These are phyloP conservation scores for Ophiostoma tasmaniense DNA, from an alignment of 2,329 filamentous ascomycete species.

Conservation along the genomic window DNA sequence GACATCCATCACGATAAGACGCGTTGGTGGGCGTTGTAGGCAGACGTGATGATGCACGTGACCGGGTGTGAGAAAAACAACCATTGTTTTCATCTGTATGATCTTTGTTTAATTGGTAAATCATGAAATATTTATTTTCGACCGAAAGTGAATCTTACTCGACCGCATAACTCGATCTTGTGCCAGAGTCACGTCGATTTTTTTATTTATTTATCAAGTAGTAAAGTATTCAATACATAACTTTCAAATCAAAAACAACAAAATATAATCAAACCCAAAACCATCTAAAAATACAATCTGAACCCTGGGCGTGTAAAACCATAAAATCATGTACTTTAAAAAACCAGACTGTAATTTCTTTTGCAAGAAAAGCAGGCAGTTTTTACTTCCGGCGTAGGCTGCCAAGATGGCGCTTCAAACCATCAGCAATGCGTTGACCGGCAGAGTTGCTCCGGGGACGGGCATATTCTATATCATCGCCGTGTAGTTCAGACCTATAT, in stretches of 20 bases:
- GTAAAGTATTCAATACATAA: too few relatives aligned
- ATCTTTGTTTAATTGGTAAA: too few relatives aligned
- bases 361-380: neutral
- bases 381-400: slow-evolving; percentile 40
- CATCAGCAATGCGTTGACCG: slow-evolving; percentile 39
- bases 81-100: too few relatives aligned
- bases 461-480: slow-evolving; percentile 20
- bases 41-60: neutral
- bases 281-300: neutral
- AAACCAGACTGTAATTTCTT: too few relatives aligned
- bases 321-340: too few relatives aligned
- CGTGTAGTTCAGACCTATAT: neutral
- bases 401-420: slow-evolving; percentile 46
- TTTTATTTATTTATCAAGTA: too few relatives aligned
- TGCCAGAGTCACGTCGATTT: too few relatives aligned
- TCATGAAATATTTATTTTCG: too few relatives aligned
- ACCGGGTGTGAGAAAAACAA: neutral
- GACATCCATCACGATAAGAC: neutral
- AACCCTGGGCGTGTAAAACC: neutral
- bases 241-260: neutral
- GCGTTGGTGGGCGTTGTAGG: neutral
- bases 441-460: slow-evolving; percentile 35
- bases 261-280: neutral
- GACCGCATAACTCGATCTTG: too few relatives aligned
- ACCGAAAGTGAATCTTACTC: too few relatives aligned